Evolutionary conservation across 169 alveolate species (phyloP), one percentile per base, ranked within the genome.

Genomic region (Eimeria mitis): DNA sequence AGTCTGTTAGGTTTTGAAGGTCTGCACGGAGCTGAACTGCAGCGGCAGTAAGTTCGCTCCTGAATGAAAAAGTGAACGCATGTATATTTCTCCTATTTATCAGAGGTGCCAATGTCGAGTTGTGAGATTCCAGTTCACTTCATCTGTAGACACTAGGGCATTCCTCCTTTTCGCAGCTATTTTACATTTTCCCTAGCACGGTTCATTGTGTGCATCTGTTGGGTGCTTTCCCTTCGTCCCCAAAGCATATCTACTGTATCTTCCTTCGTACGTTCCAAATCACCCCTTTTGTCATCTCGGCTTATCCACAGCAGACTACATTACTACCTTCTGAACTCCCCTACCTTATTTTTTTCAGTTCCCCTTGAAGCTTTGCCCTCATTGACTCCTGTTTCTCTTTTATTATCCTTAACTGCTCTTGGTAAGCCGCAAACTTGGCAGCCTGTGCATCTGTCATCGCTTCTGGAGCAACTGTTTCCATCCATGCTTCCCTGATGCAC

Each of bases 381-480:
- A 59, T 34, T 3, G 89, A 71, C 83, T 89, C 95, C 75, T 95
- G 95, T 34, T 94, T 89, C 31, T 83, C 96, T 42, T 71, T 73
- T 13, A 94, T 71, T 42, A 47, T 75, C 23, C 59, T 42, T 47
- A 56, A 11, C 89, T 94, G 92, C 89, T 85, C 84, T 71, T 73
- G 94, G 75, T 70, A 94, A 5, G 91, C 96, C 25, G 94, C 37
- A 25, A 70, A 65, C 71, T 63, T 70, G 84, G 91, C 40, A 49
- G 84, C 91, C 90, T 94, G 96, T 2, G 89, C 78, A 37, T 94
- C 96, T 23, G 89, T 91, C 97, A 95, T 95, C 76, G 94, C 87
- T 37, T 83, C 97, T 16, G 89, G 89, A 28, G 91, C 49, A 44
- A 89, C 91, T 4, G 85, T 70, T n/a, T 65, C 90, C 97, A 95